Conservation (phyloP, 2,329 filamentous ascomycete genomes). For the Trichothecium roseum region DNA sequence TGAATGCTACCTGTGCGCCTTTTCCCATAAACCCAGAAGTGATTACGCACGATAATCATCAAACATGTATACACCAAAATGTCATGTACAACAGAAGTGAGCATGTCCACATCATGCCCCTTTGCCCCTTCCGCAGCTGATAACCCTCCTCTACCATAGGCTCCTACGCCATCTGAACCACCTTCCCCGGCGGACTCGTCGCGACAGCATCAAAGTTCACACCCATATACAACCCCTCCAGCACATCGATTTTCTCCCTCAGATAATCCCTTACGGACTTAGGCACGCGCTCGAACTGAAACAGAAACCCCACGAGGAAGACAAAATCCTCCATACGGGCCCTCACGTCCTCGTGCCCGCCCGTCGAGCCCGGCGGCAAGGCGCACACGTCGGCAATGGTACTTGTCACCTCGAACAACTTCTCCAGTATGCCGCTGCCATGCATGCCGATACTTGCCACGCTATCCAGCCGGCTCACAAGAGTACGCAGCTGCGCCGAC, state of each 20-base stretch:
- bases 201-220: conserved; percentile 3
- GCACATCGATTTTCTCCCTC: conserved; percentile 25
- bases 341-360: conserved; percentile 26
- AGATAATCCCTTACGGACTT: conserved; percentile 30
- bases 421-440: conserved; percentile 45
- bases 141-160: no score
- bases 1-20: no score
- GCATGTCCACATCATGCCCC: no score
- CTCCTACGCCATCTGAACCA: no score
- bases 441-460: conserved; percentile 39
- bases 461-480: conserved; percentile 23
- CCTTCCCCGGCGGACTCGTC: neutral
- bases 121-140: no score
- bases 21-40: no score
- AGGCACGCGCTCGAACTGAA: conserved; percentile 36
- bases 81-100: no score
- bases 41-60: no score
- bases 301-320: conserved; percentile 38
- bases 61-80: no score
- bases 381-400: conserved; percentile 49
- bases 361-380: conserved; percentile 29
- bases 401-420: conserved; percentile 50
- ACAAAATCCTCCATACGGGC: conserved; percentile 42
- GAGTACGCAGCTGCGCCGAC: conserved; percentile 24
- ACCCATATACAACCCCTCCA: conserved; percentile 17